phyloP scores from a whole-genome alignment of 805 yeast genomes.

The Pichia kluyveri region DNA sequence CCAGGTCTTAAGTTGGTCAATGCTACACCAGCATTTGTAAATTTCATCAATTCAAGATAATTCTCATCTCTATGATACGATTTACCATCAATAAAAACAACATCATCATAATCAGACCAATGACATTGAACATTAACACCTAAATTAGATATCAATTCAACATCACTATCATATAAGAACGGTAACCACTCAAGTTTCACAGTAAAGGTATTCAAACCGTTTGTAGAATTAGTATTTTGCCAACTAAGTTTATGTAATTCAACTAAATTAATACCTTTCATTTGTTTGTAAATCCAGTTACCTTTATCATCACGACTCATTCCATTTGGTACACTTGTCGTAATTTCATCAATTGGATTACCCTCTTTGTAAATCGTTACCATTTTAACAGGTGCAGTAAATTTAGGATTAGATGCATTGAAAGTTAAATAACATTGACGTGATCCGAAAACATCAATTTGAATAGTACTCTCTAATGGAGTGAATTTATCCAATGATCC shows the following conservation, averaged over 20 bases:
- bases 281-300: conserved; percentile 37
- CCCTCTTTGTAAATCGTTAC: conserved; percentile 39
- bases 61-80: conserved; percentile 47
- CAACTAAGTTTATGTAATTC: conserved; percentile 60
- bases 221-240: conserved; percentile 27
- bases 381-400: conserved; percentile 54
- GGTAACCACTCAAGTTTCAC: conserved; percentile 76
- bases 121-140: conserved; percentile 57
- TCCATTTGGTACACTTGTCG: conserved; percentile 32
- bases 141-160: conserved; percentile 27
- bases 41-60: conserved; percentile 57
- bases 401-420: conserved; percentile 32
- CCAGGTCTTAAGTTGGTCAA: conserved; percentile 65
- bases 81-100: conserved; percentile 31
- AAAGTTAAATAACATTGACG: conserved; percentile 58
- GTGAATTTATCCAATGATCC: conserved; percentile 35
- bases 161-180: conserved; percentile 35
- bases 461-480: conserved; percentile 55
- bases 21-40: conserved; percentile 54
- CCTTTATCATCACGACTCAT: conserved; percentile 30
- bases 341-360: not conserved
- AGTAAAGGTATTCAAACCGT: conserved; percentile 30
- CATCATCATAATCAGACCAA: conserved; percentile 67
- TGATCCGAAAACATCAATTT: conserved; percentile 48
- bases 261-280: conserved; percentile 55